phyloP scores from a whole-genome alignment of 2,329 filamentous ascomycete genomes.

The Neofusicoccum ribis region DNA sequence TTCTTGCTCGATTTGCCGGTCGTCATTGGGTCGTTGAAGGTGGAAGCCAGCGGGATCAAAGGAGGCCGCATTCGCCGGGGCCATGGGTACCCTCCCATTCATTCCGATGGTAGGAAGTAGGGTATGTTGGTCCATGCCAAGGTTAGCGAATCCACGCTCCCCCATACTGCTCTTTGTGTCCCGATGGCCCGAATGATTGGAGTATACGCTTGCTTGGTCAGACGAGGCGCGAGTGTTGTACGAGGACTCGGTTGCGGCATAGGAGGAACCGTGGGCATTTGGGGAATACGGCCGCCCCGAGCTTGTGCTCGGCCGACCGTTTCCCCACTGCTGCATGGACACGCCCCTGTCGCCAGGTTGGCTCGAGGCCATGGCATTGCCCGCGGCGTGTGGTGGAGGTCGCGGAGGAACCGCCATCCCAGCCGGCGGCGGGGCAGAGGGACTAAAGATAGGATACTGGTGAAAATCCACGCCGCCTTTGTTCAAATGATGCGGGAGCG shows the following conservation, averaged over 20 bases:
- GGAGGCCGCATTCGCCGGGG: constrained; percentile 45
- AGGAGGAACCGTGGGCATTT: constrained; percentile 26
- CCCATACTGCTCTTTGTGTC: constrained; percentile 44
- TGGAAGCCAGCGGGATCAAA: constrained; percentile 57
- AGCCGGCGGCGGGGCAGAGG: constrained; percentile 50
- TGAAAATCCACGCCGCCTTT: constrained; percentile 78
- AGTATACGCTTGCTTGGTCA: constrained; percentile 67
- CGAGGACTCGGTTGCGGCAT: constrained; percentile 42
- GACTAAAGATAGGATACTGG: constrained; percentile 78
- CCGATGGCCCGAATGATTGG: constrained; percentile 58
- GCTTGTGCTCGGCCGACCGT: constrained; percentile 6
- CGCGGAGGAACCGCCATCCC: constrained; percentile 59
- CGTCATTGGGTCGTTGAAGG: constrained; percentile 74
- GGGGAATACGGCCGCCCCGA: constrained; percentile 28
- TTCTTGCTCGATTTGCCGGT: constrained; percentile 83
- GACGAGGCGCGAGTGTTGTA: constrained; percentile 58
- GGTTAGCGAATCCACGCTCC: constrained; percentile 54
- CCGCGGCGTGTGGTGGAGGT: constrained; percentile 56
- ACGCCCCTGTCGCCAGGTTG: constrained; percentile 64
- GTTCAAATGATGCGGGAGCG: constrained; percentile 79
- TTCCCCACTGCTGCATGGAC: constrained; percentile 77
- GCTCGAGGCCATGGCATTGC: constrained; percentile 69
- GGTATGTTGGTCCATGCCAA: constrained; percentile 41
- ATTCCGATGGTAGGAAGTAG: constrained; percentile 39
- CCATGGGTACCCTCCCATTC: constrained; percentile 37